Percentiles rank a stretch among this genome's conserved stretches.
These are phyloP conservation scores for Glycyrrhiza uralensis DNA, from an alignment of 306 rosid genomes.

Conservation along the genomic window DNA sequence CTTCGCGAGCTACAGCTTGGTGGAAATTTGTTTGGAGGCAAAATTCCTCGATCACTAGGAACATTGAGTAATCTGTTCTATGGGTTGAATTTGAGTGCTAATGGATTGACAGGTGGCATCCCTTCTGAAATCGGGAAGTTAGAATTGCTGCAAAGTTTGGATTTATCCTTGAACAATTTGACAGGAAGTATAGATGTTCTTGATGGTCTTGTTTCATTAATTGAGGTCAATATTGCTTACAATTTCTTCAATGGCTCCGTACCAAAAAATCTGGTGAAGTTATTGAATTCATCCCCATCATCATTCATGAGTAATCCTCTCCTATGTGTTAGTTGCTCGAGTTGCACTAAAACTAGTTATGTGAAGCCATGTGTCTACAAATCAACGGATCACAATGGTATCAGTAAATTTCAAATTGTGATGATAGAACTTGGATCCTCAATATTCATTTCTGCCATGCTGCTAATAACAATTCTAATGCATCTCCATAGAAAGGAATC, in stretches of 20 bases:
- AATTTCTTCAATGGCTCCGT: constrained; percentile 59
- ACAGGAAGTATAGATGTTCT: constrained; percentile 48
- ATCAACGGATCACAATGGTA: constrained; percentile 34
- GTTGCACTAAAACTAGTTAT: constrained; percentile 31
- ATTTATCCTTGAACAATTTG: constrained; percentile 66
- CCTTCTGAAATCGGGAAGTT: constrained; percentile 47
- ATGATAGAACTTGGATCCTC: constrained; percentile 54
- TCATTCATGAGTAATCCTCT: constrained; percentile 57
- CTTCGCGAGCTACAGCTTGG: constrained; percentile 67
- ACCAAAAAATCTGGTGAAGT: constrained; percentile 42
- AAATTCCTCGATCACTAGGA: constrained; percentile 59
- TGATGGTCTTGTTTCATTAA: constrained; percentile 36
- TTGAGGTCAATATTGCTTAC: constrained; percentile 49
- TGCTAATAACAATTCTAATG: constrained; percentile 17
- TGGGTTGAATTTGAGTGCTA: constrained; percentile 67
- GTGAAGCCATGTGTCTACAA: constrained; percentile 37
- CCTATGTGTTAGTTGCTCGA: constrained; percentile 42
- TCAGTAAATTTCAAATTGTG: constrained; percentile 37
- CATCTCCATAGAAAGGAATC: neutral
- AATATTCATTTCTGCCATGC: constrained; percentile 18
- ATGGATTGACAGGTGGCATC: constrained; percentile 54
- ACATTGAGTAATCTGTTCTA: constrained; percentile 36
- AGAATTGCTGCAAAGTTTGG: constrained; percentile 28
- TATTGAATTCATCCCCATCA: constrained; percentile 35
- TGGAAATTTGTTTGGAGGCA: constrained; percentile 62